Percentiles rank a stretch among this genome's conserved stretches.
Conservation (phyloP, 2,329 filamentous ascomycete genomes). For the Aspergillus novoparasiticus region DNA sequence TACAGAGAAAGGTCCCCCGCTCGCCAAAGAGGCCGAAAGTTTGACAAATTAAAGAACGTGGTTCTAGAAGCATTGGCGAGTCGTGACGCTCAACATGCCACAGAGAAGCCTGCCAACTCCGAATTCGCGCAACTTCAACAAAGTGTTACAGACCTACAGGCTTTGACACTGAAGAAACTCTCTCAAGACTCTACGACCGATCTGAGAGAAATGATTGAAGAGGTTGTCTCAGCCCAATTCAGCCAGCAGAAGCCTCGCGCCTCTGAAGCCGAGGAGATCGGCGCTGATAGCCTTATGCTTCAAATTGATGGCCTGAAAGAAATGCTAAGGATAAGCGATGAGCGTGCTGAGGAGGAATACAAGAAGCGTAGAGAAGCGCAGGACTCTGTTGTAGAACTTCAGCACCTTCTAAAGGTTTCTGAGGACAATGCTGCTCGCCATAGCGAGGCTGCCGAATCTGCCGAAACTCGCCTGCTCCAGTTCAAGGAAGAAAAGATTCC, state of each 20-base stretch:
- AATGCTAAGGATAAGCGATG: slow-evolving; percentile 65
- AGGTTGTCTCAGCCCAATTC: slow-evolving; percentile 62
- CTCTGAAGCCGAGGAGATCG: slow-evolving; percentile 56
- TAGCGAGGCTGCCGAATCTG: slow-evolving; percentile 61
- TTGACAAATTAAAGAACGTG: slow-evolving; percentile 75
- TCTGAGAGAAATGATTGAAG: slow-evolving; percentile 64
- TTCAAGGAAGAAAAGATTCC: slow-evolving; percentile 70
- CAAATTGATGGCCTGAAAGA: slow-evolving; percentile 71
- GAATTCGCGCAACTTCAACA: slow-evolving; percentile 44
- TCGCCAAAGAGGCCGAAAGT: slow-evolving; percentile 66
- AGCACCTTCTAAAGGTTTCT: slow-evolving; percentile 67
- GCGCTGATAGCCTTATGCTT: slow-evolving; percentile 52
- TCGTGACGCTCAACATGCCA: slow-evolving; percentile 38
- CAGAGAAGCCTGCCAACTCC: slow-evolving; percentile 30
- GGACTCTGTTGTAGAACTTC: slow-evolving; percentile 72
- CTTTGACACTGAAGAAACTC: slow-evolving; percentile 42
- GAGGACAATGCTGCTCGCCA: slow-evolving; percentile 57
- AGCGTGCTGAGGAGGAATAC: slow-evolving; percentile 66
- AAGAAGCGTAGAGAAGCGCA: slow-evolving; percentile 67
- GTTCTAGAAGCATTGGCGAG: slow-evolving; percentile 67
- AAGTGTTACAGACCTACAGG: slow-evolving; percentile 41
- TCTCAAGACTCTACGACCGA: slow-evolving; percentile 50
- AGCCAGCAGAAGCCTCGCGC: slow-evolving; percentile 52
- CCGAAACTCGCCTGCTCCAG: slow-evolving; percentile 64
- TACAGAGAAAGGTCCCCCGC: slow-evolving; percentile 76